phyloP scores from a whole-genome alignment of 2,329 filamentous ascomycete genomes.

The Aphanocladium album region DNA sequence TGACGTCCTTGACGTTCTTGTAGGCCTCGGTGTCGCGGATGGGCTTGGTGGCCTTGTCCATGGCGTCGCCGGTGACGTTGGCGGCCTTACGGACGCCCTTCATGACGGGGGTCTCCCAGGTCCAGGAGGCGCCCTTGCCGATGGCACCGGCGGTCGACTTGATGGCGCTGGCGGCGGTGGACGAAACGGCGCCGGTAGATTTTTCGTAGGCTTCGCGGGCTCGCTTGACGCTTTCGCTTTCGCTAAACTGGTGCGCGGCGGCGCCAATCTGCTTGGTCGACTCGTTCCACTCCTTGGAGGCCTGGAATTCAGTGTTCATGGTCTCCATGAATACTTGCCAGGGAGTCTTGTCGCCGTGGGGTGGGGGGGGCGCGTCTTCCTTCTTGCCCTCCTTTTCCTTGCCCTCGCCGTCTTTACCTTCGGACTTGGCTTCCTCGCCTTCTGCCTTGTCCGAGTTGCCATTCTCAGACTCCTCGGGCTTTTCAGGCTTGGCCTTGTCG shows the following conservation, averaged over 20 bases:
- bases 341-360: conserved; percentile 97
- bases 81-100: conserved; percentile 87
- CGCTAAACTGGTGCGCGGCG: conserved; percentile 83
- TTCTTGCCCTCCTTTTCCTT: conserved; percentile 63
- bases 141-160: conserved; percentile 83
- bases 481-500: conserved; percentile 32
- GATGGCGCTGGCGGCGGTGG: conserved; percentile 71
- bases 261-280: conserved; percentile 92
- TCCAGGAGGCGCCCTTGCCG: conserved; percentile 90
- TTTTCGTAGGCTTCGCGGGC: conserved; percentile 83
- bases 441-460: conserved; percentile 20
- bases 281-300: conserved; percentile 98
- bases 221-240: conserved; percentile 84
- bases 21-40: conserved; percentile 92
- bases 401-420: conserved; percentile 50
- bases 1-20: conserved; percentile 90
- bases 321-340: conserved; percentile 99
- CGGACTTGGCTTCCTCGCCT: conserved; percentile 42
- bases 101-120: conserved; percentile 91
- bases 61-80: conserved; percentile 74
- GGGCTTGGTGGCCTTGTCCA: conserved; percentile 93
- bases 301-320: conserved; percentile 88
- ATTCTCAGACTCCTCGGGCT: conserved; percentile 34
- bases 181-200: conserved; percentile 76
- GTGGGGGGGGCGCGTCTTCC: conserved; percentile 74